A percentile compares a stretch with the other conserved stretches of the same genome.
Evolutionary conservation across 495 filamentous ascomycete genomes (phyloP).

Genomic region (Gamarada debralockiae): DNA sequence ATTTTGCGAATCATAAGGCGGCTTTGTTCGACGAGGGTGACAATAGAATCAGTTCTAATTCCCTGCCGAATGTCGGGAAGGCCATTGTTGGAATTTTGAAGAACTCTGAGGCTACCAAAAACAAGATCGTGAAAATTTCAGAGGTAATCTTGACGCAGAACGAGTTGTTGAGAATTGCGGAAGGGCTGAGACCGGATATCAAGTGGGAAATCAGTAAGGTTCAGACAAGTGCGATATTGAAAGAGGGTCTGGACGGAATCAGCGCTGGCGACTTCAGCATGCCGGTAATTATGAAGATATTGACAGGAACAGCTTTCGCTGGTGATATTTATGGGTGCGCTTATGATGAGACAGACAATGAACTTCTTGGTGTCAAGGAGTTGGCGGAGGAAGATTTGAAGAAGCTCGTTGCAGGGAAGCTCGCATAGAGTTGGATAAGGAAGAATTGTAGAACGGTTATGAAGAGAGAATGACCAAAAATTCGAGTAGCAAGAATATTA

Average conservation of each 20-base stretch:
- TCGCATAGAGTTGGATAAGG: slow-evolving; percentile 11
- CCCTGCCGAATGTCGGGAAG: slow-evolving; percentile 35
- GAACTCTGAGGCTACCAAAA: slow-evolving; percentile 44
- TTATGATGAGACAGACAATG: slow-evolving; percentile 34
- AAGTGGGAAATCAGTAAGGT: slow-evolving; percentile 27
- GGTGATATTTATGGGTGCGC: slow-evolving; percentile 41
- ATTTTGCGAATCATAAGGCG: slow-evolving; percentile 18
- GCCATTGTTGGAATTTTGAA: slow-evolving; percentile 39
- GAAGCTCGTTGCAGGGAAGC: slow-evolving; percentile 17
- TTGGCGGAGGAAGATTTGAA: slow-evolving; percentile 14
- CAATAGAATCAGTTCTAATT: slow-evolving; percentile 35
- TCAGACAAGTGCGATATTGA: slow-evolving; percentile 30
- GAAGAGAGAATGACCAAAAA: too few species aligned
- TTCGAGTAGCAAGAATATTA: too few species aligned
- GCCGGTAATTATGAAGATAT: slow-evolving; percentile 21
- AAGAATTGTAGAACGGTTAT: slow-evolving; percentile 9
- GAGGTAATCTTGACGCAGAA: slow-evolving; percentile 38
- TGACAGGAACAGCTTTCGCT: slow-evolving; percentile 32
- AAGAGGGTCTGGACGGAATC: slow-evolving; percentile 22
- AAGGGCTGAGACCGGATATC: slow-evolving; percentile 32
- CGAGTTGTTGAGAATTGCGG: slow-evolving; percentile 34
- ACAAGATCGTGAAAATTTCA: slow-evolving; percentile 39
- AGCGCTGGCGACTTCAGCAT: slow-evolving; percentile 17
- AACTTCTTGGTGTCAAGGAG: slow-evolving; percentile 33
- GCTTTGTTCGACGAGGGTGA: slow-evolving; percentile 39